Evolutionary conservation across 2,329 filamentous ascomycete genomes (phyloP), one percentile per base, ranked within the genome.

Genomic region (Nannizziopsis barbatae): DNA sequence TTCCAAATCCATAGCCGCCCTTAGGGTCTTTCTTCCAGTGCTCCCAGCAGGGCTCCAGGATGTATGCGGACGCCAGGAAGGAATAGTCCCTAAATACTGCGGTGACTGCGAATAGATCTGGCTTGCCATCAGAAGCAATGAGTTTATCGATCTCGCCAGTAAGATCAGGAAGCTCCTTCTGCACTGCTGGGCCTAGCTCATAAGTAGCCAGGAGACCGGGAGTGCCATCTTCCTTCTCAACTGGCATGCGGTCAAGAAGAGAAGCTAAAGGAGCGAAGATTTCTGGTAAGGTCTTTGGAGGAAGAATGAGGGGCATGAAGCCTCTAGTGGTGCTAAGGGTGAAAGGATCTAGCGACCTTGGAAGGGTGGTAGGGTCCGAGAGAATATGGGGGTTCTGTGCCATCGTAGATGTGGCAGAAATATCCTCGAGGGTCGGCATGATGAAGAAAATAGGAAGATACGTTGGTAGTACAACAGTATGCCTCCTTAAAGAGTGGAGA

Each of bases 41-140:
- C 69, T 86, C 75, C 67, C 92, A 89, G 65, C 89, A 95, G 9
- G 89, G 89, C 72, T 95, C 89, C 27, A 95, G 79, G 27, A 95
- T 73, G 63, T 94, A 95, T 0, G 87, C 85, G 18, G 86, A 93
- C 4, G 88, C 84, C 27, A 95, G 70, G 73, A 95, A 95, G 11
- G 84, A 85, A 65, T 95, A 95, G 70, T 95, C 89, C 15, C 89
- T 77, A 65, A 95, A 95, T 42, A 93, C 70, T 31, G 88, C 88
- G 59, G 89, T 92, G 72, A 93, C 80, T 51, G 86, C 70, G 12
- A 83, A 83, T 35, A 90, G 74, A 66, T 95, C 82, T 52, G 81
- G 71, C 57, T 76, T 73, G 57, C 75, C 67, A 55, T 67, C 64
- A 7, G 59, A 50, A 8, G 65, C 58, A 32, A 65, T 57, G 22